Conservation (phyloP, 1,284 basidiomycete genomes). For the Singerocomus inundabilis region DNA sequence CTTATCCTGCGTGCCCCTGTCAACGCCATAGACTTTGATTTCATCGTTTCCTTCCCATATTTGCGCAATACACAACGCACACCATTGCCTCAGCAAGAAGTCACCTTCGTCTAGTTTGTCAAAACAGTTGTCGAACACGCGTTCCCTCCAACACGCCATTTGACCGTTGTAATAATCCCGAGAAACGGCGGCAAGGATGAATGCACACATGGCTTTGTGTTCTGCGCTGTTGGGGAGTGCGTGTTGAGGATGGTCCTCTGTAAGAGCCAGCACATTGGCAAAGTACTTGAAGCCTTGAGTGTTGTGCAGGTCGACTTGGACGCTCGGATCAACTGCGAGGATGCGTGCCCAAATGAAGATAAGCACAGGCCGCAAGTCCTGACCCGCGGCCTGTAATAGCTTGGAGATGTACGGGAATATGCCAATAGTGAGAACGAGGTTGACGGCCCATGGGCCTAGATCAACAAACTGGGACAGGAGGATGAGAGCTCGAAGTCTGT, state of each 20-base stretch:
- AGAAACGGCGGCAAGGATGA: constrained; percentile 91
- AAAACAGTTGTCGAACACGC: constrained; percentile 89
- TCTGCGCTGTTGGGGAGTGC: constrained; percentile 90
- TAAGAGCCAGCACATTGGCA: constrained; percentile 72
- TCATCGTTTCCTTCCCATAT: constrained; percentile 95
- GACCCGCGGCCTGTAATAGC: constrained; percentile 90
- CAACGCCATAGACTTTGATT: constrained; percentile 84
- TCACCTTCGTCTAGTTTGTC: constrained; percentile 87
- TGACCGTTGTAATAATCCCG: constrained; percentile 89
- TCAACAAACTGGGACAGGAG: constrained; percentile 98
- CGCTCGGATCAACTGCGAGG: constrained; percentile 90
- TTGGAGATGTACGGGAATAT: constrained; percentile 99
- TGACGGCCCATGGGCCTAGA: constrained; percentile 97
- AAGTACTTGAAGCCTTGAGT: constrained; percentile 90
- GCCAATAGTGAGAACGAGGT: constrained; percentile 95
- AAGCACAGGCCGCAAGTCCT: constrained; percentile 94
- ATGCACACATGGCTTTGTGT: constrained; percentile 98
- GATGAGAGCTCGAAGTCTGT: constrained; percentile 92
- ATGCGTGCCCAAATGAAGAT: constrained; percentile 99
- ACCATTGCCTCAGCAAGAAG: constrained; percentile 93
- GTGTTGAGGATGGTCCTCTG: constrained; percentile 50
- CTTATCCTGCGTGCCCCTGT: constrained; percentile 82
- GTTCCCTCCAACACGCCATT: constrained; percentile 79
- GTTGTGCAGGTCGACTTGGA: constrained; percentile 88
- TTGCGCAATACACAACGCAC: constrained; percentile 89